These are phyloP conservation scores for Camelina hispida DNA, from an alignment of 345 rosid species.

Conservation along the genomic window DNA sequence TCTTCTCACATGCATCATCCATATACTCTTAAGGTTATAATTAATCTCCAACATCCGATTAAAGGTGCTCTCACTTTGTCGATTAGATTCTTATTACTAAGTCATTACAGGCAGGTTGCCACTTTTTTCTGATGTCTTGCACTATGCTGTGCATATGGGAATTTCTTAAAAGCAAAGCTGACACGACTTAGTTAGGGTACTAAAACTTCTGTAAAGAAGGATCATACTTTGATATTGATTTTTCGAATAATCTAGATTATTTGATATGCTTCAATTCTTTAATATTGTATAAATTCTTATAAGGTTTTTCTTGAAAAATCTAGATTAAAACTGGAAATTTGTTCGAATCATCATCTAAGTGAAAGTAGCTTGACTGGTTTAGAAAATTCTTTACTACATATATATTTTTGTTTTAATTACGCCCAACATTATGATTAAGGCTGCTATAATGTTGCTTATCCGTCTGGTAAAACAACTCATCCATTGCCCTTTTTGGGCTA, in stretches of 20 bases:
- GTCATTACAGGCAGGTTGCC: not conserved
- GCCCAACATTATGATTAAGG: conserved; percentile 36
- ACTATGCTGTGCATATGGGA: not conserved
- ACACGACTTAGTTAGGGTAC: not conserved
- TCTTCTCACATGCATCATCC: not conserved
- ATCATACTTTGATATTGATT: not conserved
- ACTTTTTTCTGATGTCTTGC: not conserved
- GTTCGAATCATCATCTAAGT: too few relatives aligned
- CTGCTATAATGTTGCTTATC: conserved; percentile 27
- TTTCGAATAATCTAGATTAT: not conserved
- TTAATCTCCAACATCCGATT: not conserved
- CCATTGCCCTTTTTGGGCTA: not conserved
- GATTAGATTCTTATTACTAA: not conserved
- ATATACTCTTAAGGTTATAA: not conserved
- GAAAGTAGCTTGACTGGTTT: not conserved
- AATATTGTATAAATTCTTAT: too few relatives aligned
- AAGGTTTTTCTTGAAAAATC: not conserved
- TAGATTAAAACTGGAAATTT: not conserved
- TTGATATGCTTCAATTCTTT: not conserved
- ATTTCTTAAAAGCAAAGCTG: not conserved
- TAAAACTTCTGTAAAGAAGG: not conserved
- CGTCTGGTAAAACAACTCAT: conserved; percentile 23
- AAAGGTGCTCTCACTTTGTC: not conserved
- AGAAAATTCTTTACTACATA: not conserved
- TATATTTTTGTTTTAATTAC: not conserved